phyloP scores from a whole-genome alignment of 257 asterid species.

The Ilex aquifolium region DNA sequence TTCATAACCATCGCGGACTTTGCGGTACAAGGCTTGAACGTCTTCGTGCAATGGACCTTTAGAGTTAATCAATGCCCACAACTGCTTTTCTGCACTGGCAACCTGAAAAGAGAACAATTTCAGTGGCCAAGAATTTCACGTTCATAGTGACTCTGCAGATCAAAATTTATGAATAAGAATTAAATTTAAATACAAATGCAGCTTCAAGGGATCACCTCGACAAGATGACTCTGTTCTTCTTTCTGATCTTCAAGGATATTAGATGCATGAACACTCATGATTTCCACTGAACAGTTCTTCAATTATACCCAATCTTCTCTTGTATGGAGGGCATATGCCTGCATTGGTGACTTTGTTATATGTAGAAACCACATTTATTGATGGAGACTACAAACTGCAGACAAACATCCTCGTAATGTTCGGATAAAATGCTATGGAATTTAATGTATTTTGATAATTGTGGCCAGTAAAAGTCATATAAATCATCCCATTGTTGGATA shows the following conservation, averaged over 20 bases:
- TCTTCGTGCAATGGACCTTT: constrained; percentile 55
- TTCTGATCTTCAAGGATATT: constrained; percentile 19
- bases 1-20: constrained; percentile 53
- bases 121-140: constrained; percentile 7
- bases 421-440: too few relatives aligned
- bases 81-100: constrained; percentile 47
- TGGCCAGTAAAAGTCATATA: too few relatives aligned
- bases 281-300: constrained; percentile 7
- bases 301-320: constrained; percentile 10
- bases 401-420: too few relatives aligned
- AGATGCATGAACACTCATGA: constrained; percentile 25
- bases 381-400: too few relatives aligned
- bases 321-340: constrained; percentile 10
- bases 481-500: too few relatives aligned
- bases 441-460: too few relatives aligned
- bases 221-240: constrained; percentile 33
- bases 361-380: background rate
- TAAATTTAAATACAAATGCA: background rate
- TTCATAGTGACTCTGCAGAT: constrained; percentile 1
- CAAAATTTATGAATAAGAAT: background rate
- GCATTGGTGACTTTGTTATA: background rate
- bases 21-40: constrained; percentile 47
- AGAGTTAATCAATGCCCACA: constrained; percentile 46
- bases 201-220: constrained; percentile 45
- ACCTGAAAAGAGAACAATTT: constrained; percentile 31